Evolutionary conservation across 208 protist genomes (phyloP).

Genomic region (Giardia duodenalis): DNA sequence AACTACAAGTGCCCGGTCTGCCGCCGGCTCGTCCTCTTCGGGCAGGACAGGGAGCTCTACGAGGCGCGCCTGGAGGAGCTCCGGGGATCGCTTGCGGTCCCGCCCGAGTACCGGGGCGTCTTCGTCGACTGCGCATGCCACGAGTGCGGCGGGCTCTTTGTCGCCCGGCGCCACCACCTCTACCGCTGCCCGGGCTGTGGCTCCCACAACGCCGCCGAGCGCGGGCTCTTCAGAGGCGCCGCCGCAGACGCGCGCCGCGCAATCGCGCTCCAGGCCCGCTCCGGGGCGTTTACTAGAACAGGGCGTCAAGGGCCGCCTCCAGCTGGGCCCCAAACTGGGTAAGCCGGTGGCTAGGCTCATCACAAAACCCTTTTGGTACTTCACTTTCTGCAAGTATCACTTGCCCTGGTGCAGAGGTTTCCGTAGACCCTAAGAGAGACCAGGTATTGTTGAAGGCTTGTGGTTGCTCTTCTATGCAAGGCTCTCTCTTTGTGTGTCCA

Average conservation of each 20-base stretch:
- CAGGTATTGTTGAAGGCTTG: too few species aligned
- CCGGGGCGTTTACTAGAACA: too few species aligned
- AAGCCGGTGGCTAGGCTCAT: too few species aligned
- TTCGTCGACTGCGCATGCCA: neutral
- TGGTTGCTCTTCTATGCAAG: too few species aligned
- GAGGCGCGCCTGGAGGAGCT: neutral
- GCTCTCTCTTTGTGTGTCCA: too few species aligned
- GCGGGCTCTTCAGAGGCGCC: neutral
- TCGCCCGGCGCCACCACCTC: neutral
- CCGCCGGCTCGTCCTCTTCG: neutral
- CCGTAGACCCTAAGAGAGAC: too few species aligned
- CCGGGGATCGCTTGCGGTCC: neutral
- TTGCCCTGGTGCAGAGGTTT: too few species aligned
- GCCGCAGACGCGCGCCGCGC: neutral
- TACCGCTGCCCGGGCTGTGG: neutral
- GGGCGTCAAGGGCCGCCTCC: too few species aligned
- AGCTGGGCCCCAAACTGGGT: too few species aligned
- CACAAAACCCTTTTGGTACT: too few species aligned
- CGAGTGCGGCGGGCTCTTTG: neutral
- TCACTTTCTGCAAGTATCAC: too few species aligned
- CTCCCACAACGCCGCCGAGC: neutral
- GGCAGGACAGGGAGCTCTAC: neutral
- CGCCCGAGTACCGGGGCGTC: neutral
- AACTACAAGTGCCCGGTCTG: neutral
- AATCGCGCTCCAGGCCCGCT: neutral